Evolutionary conservation across 495 filamentous ascomycete species (phyloP).

Genomic region (Penicillium mononematosum): DNA sequence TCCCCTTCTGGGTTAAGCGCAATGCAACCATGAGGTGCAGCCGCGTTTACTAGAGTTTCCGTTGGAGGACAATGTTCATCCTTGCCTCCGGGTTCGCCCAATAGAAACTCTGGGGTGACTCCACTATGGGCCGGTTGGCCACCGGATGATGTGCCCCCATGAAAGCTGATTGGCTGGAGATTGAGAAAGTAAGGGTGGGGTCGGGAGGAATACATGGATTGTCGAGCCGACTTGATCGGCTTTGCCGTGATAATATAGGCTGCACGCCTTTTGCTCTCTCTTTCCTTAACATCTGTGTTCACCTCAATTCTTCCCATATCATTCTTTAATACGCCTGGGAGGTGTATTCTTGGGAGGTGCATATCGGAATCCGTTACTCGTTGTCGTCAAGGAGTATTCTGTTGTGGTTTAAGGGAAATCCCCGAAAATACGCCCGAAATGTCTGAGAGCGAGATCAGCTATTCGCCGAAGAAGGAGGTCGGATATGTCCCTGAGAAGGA

Average conservation of each 20-base stretch:
- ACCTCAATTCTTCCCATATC: neutral
- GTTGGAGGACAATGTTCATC: conserved; percentile 15
- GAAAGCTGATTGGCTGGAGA: conserved; percentile 18
- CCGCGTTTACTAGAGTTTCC: conserved; percentile 17
- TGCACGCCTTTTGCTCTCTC: neutral
- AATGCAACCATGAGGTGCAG: conserved; percentile 4
- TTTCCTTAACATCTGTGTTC: neutral
- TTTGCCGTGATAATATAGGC: neutral
- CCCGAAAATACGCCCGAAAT: neutral
- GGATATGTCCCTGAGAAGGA: conserved; percentile 14
- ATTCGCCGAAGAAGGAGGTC: neutral
- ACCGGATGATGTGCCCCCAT: conserved; percentile 8
- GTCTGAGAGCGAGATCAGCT: neutral
- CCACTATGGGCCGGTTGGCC: conserved; percentile 21
- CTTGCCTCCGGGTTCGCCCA: conserved; percentile 17
- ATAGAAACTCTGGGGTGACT: conserved; percentile 6
- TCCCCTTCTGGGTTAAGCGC: conserved; percentile 38
- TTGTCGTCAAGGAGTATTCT: neutral
- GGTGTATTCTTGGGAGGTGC: neutral
- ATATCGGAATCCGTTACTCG: neutral
- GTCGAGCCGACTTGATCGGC: conserved; percentile 6
- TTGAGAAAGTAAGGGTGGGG: conserved; percentile 16
- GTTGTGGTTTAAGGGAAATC: conserved; percentile 1
- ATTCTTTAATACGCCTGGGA: conserved; percentile 2
- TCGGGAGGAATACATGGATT: conserved; percentile 7